These are phyloP conservation scores for Clavariopsis aquatica DNA, from an alignment of 495 filamentous ascomycete species.

Conservation along the genomic window DNA sequence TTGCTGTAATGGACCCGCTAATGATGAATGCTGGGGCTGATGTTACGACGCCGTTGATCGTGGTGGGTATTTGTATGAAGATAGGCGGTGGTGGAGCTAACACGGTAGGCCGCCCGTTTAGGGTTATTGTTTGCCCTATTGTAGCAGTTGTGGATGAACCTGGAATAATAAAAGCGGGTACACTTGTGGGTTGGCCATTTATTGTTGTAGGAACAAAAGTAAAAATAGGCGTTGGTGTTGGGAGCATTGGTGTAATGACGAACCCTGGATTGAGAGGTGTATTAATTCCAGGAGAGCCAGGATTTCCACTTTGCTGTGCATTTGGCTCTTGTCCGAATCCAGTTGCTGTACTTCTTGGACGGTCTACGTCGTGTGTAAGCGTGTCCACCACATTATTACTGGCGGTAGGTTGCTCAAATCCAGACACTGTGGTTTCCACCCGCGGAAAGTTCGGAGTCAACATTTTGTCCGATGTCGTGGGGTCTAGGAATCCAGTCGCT, in stretches of 20 bases:
- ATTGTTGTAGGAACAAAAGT: slow-evolving; percentile 11
- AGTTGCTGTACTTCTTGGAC: not conserved
- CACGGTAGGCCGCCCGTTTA: slow-evolving; percentile 5
- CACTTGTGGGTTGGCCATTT: slow-evolving; percentile 3
- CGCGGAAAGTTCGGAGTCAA: not conserved
- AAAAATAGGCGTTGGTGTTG: slow-evolving; percentile 5
- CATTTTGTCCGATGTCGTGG: not conserved
- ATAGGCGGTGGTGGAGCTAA: slow-evolving; percentile 5
- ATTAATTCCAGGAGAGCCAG: not conserved
- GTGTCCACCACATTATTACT: too few species aligned
- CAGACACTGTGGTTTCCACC: not conserved
- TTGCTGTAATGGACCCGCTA: slow-evolving; percentile 9
- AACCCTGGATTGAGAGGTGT: not conserved
- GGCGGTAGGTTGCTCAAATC: not conserved
- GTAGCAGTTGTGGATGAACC: slow-evolving; percentile 11
- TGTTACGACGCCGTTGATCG: slow-evolving; percentile 21
- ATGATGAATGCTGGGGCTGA: slow-evolving; percentile 14
- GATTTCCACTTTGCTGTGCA: not conserved
- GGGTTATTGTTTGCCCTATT: slow-evolving; percentile 6
- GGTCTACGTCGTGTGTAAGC: not conserved
- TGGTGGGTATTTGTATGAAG: slow-evolving; percentile 18
- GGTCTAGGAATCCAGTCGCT: slow-evolving; percentile 3
- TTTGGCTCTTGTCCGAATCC: not conserved
- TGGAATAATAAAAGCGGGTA: slow-evolving; percentile 20
- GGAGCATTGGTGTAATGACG: not conserved